Base-by-base conservation (phyloP, 179 eudicot genomes). In the Silene noctiflora region DNA sequence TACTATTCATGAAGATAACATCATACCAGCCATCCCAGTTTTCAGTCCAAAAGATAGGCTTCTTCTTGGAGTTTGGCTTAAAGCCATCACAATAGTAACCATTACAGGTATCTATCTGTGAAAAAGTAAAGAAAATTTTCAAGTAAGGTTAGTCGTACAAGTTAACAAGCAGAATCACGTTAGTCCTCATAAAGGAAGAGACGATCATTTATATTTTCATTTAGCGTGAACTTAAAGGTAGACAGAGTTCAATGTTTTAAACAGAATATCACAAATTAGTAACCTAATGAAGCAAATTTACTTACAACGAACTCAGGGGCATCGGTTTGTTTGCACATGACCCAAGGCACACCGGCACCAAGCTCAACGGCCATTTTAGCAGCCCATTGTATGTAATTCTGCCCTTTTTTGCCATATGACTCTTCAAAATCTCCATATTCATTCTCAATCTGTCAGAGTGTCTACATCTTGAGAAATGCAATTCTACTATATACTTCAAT, bases 1-100 rank as follows among this genome's bases (percentile, higher is more conserved):
- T 35, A 56, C 8, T 13, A 21, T 59, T 56, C 79, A 70, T 31
- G 25, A 59, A 72, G 71, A 22, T 42, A 42, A 67, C 21, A 75
- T 20, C 85, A 69, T 95, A 95, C 99, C 99, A 93, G 84, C 99
- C 99, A 89, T 89, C 98, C 99, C 99, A 96, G 74, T 96, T 83
- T 76, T 96, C 99, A 14, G 99, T 96, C 99, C 99, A 96, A 74
- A 96, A 75, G 25, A 33, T 71, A n/a, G 99, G 99, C 84, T 93
- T 93, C 82, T 88, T 96, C 76, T 82, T 67, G 61, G 98, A 89
- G 75, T 91, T 96, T 60, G 99, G 96, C 84, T 75, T 86, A 80
- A 88, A 96, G 74, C 89, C 91, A 84, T 96, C 99, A 78, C 98
- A 96, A 66, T 96, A 93, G 84, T 91, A 91, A 74, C 90, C 97